A percentile compares a stretch with the other conserved stretches of the same genome.
Conservation (phyloP, 2,329 filamentous ascomycete genomes). For the Tolypocladium nubicola region DNA sequence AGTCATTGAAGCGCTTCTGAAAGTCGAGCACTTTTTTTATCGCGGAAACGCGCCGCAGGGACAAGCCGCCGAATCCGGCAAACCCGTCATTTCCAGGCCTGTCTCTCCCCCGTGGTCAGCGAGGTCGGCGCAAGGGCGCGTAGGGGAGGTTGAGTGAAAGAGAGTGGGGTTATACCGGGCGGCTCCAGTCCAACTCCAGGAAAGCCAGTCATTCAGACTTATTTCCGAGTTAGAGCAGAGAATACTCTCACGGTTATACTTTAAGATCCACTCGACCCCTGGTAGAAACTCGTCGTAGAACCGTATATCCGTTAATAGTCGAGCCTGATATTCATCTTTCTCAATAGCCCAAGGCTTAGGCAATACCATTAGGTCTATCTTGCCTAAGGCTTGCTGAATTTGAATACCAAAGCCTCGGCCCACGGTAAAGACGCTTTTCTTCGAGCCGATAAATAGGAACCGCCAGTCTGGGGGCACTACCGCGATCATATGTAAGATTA, state of each 20-base stretch:
- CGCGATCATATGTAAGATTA: conserved; percentile 39
- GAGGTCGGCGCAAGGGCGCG: too few species aligned
- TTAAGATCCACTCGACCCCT: conserved; percentile 41
- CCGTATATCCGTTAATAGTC: conserved; percentile 36
- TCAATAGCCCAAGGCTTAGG: conserved; percentile 35
- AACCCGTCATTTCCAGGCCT: conserved; percentile 32
- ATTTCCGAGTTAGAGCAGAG: conserved; percentile 40
- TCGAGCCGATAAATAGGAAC: conserved; percentile 41
- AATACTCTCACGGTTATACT: conserved; percentile 44
- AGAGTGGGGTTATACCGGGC: too few species aligned
- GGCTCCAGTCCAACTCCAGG: conserved; percentile 43
- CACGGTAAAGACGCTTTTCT: conserved; percentile 33
- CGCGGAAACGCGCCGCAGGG: conserved; percentile 38
- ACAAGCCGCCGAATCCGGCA: conserved; percentile 43
- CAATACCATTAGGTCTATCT: conserved; percentile 38
- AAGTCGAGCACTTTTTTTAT: conserved; percentile 36
- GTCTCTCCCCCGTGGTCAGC: too few species aligned
- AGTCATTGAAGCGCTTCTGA: conserved; percentile 38
- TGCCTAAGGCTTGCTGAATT: conserved; percentile 38
- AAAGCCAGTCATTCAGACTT: conserved; percentile 41
- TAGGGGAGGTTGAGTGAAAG: not conserved
- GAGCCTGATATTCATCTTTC: conserved; percentile 36
- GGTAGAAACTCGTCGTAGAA: conserved; percentile 43
- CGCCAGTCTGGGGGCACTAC: conserved; percentile 44
- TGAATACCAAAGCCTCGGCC: conserved; percentile 34